Evolutionary conservation across 345 rosid species (phyloP), one percentile per base, ranked within the genome.

Genomic region (Brassica cretica): DNA sequence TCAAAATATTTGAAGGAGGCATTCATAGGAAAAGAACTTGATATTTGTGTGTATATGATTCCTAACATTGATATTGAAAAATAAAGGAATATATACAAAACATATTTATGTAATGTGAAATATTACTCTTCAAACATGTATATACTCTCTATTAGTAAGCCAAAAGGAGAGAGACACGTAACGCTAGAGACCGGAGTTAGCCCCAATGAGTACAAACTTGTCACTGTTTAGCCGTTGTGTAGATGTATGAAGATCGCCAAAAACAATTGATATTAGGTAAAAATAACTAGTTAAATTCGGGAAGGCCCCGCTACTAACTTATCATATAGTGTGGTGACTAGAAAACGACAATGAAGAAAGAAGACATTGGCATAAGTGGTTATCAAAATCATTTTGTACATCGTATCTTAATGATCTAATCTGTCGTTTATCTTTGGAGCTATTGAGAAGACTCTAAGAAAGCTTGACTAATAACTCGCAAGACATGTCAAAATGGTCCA

Each of bases 321-420:
- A 76, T 12, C 19, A 21, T 18, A 60, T 12, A 55, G 19, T 55
- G 10, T 75, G 46, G 24, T 62, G 70, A 51, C 35, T 68, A 63
- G 67, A 69, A 64, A 73, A 74, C 60, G 82, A 79, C 78, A 69
- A 65, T 61, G 25, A 68, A 74, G 58, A 68, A 25, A 73, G 37
- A n/a, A 16, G 78, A 49, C 75, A 37, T 24, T 79, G 71, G 63
- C 71, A 30, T 62, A 11, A 74, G 73, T 53, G 78, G 78, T 63
- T 79, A 55, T 64, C 74, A 68, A 68, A 33, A 73, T 79, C 66
- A 73, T 73, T 37, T 19, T 67, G 64, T 10, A 46, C 15, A 33
- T 66, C 46, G 44, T 56, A 39, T 70, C 62, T 65, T 66, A 68
- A 62, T 79, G 59, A 73, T 35, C 64, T 4, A 55, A 37, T 62